Evolutionary conservation across 352 stramenopile species (phyloP), one percentile per base, ranked within the genome.

Genomic region (Thraustochytrium sp.): DNA sequence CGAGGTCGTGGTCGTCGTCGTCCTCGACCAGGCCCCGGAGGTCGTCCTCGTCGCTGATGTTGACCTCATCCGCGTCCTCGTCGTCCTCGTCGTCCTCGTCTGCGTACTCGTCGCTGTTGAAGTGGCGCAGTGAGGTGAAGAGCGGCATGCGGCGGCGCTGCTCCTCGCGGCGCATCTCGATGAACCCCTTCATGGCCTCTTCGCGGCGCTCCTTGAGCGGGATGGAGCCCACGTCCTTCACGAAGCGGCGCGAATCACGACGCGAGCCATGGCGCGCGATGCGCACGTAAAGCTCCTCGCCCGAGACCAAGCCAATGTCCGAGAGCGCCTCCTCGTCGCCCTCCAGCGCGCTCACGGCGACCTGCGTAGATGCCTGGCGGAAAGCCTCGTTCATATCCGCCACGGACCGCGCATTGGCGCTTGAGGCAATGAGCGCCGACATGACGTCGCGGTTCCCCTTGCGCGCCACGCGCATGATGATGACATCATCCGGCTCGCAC

Each of bases 381-480:
- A 80, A 26, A 44, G 40, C 42, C 18, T 40, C 42, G 3, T 23
- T 21, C 8, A 80, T 42, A n/a, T 68, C 68, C 31, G 11, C 49
- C 46, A 75, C 68, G 42, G 68, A 80, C 13, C 68, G 68, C 34
- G 40, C 68, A 18, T 46, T 16, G n/a, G 53, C 1, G 5, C 0
- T 46, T 23, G 68, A 80, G 18, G 31, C 18, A 13, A 80, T 63
- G 31, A 80, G 68, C 37, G 68, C 31, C 21, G 31, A 51, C 23
- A 80, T 37, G 9, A 80, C 68, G 53, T 80, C 68, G 0, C 46
- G 42, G 38, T 72, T 80, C n/a, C 11, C 46, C 49, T 64, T 80
- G n/a, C 68, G 68, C 0, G 9, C 23, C 29, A 80, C 44, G 31
- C 40, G 68, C 68, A 80, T 80, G 46, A 80, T 36, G 13, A 80